Evolutionary conservation across 192 early-diverging fungal species (phyloP).

Genomic region (Mortierella antarctica): DNA sequence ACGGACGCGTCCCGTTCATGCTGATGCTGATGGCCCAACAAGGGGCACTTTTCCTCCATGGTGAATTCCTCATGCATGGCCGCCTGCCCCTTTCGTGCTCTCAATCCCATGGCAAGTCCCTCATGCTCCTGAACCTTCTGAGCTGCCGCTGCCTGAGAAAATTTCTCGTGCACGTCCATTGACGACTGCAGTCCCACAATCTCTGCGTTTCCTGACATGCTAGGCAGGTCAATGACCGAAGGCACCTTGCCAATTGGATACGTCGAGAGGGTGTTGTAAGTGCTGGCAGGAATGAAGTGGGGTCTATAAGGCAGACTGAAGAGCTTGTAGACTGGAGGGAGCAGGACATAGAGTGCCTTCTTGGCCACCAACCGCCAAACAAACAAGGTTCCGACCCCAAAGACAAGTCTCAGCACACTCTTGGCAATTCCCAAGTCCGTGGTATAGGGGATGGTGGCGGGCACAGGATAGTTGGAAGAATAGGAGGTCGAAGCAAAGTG

Average conservation of each 20-base stretch:
- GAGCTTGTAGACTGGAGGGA: slow-evolving; percentile 64
- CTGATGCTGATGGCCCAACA: background rate
- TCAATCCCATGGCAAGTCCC: slow-evolving; percentile 11
- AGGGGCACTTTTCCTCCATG: slow-evolving; percentile 16
- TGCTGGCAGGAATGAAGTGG: slow-evolving; percentile 48
- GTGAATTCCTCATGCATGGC: slow-evolving; percentile 5
- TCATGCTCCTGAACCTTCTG: slow-evolving; percentile 25
- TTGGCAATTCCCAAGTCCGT: slow-evolving; percentile 32
- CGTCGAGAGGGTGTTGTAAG: slow-evolving; percentile 42
- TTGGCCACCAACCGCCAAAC: slow-evolving; percentile 63
- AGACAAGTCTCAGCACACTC: slow-evolving; percentile 26
- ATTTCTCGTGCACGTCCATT: slow-evolving; percentile 61
- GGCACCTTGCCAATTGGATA: slow-evolving; percentile 49
- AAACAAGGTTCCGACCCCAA: slow-evolving; percentile 64
- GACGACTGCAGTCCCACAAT: slow-evolving; percentile 60
- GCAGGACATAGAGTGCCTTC: slow-evolving; percentile 55
- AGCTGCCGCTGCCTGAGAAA: slow-evolving; percentile 45
- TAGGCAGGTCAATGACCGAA: slow-evolving; percentile 51
- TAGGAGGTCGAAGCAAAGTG: slow-evolving; percentile 53
- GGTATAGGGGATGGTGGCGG: slow-evolving; percentile 53
- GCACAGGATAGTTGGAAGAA: slow-evolving; percentile 41
- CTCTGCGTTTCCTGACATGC: slow-evolving; percentile 53
- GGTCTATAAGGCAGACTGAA: slow-evolving; percentile 64
- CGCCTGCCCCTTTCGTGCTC: slow-evolving; percentile 23
- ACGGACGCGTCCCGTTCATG: slow-evolving; percentile 30